phyloP scores from a whole-genome alignment of 257 asterid genomes.

The Striga asiatica region DNA sequence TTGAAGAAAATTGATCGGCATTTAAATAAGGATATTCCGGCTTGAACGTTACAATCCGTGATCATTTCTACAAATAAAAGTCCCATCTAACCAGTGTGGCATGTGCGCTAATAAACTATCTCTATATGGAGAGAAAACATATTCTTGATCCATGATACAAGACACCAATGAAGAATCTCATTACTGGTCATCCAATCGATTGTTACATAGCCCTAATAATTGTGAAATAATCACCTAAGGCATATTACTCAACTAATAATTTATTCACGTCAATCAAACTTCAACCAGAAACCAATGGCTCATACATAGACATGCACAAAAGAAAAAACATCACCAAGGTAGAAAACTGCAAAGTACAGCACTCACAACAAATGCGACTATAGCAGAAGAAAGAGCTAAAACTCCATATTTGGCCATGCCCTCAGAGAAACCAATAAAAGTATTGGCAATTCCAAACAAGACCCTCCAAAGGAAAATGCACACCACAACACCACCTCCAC shows the following conservation, averaged over 20 bases:
- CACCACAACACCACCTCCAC: slow-evolving; percentile 66
- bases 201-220: background rate
- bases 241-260: background rate
- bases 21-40: background rate
- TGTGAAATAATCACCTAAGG: background rate
- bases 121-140: background rate
- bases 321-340: background rate
- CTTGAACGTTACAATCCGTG: no score
- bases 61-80: background rate
- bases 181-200: background rate
- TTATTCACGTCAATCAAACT: background rate
- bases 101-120: background rate
- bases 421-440: slow-evolving; percentile 76
- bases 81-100: background rate
- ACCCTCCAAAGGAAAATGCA: slow-evolving; percentile 89
- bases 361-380: slow-evolving; percentile 89
- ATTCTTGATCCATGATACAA: background rate
- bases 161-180: background rate
- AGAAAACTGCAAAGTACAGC: slow-evolving; percentile 11
- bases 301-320: background rate
- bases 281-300: background rate
- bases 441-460: slow-evolving; percentile 74
- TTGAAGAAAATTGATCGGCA: background rate
- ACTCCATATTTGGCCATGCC: slow-evolving; percentile 98
- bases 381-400: slow-evolving; percentile 81